Base-by-base conservation (phyloP, 2,329 filamentous ascomycete genomes). In the Penicillium crustosum region DNA sequence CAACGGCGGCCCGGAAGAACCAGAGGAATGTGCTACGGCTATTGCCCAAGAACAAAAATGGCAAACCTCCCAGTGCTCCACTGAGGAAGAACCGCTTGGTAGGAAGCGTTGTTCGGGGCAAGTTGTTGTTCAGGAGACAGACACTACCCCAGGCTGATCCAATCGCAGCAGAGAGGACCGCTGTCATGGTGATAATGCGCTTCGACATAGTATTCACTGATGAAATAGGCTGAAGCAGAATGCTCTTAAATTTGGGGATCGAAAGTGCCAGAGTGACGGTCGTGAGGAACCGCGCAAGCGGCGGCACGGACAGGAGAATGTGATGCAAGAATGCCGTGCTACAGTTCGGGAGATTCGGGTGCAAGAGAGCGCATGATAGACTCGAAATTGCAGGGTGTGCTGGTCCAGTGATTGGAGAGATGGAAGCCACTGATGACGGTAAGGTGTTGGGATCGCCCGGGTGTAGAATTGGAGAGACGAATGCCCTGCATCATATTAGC, bases 81-180 rank as follows among this genome's bases (percentile, higher is more conserved):
- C 91, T 90, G 0, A 97, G 79, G 81, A 95, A 96, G 82, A 94
- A 95, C 23, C 94, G 86, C 72, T 94, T 89, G 0, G 89, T 93
- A 0, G 93, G 85, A 0, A 97, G 81, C 9, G 92, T 80, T 6
- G 82, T 83, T 3, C 88, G 83, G 0, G 93, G 92, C 2, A 97
- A 82, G 68, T 89, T 83, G 45, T 83, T 79, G 75, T 96, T 91
- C 80, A 97, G 92, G 68, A 97, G 83, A 78, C 93, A 99, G 66
- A 97, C 87, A 57, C 86, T 89, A 1, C 87, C 92, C 94, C 94
- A 99, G 33, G 87, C 86, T 0, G 91, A 91, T 15, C 91, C 91
- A 57, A 96, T 86, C n/a, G 90, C 83, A 17, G 90, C 90, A 0
- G 92, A 92, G 49, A 91, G 78, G 68, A 96, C 92, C 5, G 90